Evolutionary conservation across 768 basidiomycete genomes (phyloP), one percentile per base, ranked within the genome.

Genomic region (Rickenella mellea): DNA sequence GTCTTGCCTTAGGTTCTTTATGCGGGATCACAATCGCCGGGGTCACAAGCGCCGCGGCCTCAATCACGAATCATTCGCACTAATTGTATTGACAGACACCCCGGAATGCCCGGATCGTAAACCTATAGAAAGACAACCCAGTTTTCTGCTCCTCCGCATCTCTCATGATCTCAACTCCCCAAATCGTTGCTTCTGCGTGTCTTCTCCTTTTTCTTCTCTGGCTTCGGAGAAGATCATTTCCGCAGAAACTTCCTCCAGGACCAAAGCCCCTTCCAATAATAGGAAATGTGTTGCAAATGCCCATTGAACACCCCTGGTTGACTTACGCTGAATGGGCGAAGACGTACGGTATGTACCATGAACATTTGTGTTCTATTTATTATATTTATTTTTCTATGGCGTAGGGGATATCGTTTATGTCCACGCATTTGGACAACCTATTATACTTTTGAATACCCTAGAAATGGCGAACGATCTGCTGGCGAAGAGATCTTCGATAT

Each of bases 401-500:
- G 17, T 28, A 54, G 55, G 55, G 12, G 51, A 49, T 27, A 32
- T 52, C 14, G 40, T 50, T 20, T 53, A 43, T 38, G 41, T 42
- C 22, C 37, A 39, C 21, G 30, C 51, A 15, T 53, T 56, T 36
- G 47, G 45, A 10, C 44, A 43, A 12, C 52, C 54, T 22, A 38
- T 51, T 12, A 27, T 61, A 17, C 35, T 62, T 10, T 32, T 62
- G 29, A 62, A 56, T 42, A 49, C 48, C 5, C 43, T 49, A 2
- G 45, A 52, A 36, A 53, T 46, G 4, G 56, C 56, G 2, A 27
- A 38, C 12, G 60, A 62, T 12, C 48, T 61, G 10, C 38, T 58
- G 22, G 59, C 58, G 14, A 58, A 58, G 37, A 43, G 53, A 8
- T 45, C 49, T 33, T 36, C 39, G 4, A 57, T 56, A 22, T 60